Conservation (phyloP, 2,329 filamentous ascomycete genomes). For the Aspergillus fischeri region DNA sequence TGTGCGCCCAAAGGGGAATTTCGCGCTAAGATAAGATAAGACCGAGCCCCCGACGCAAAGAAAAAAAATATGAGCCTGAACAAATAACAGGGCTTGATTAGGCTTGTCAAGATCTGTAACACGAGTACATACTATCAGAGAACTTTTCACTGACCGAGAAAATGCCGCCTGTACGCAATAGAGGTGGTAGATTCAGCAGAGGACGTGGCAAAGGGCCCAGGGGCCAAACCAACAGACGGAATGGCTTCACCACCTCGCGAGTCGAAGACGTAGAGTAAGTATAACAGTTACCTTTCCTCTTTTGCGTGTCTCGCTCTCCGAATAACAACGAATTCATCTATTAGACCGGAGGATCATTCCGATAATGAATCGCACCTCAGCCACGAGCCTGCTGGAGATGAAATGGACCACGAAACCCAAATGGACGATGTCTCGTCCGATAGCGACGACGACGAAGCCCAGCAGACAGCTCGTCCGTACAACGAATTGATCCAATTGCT, state of each 20-base stretch:
- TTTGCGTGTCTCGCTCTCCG: neutral
- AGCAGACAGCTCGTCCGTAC: constrained; percentile 46
- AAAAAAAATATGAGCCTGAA: constrained; percentile 8
- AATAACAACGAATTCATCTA: neutral
- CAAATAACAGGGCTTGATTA: neutral
- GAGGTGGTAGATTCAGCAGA: constrained; percentile 22
- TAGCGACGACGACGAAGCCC: constrained; percentile 44
- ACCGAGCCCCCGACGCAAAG: constrained; percentile 6
- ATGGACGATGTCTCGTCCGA: constrained; percentile 36
- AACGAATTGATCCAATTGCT: constrained; percentile 55
- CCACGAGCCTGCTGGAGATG: constrained; percentile 43
- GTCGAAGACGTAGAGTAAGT: constrained; percentile 38
- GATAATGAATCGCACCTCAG: constrained; percentile 25
- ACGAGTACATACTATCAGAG: neutral
- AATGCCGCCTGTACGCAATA: constrained; percentile 28
- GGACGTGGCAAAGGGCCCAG: constrained; percentile 31
- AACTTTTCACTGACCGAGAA: neutral
- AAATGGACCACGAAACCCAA: constrained; percentile 36
- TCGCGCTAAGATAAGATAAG: constrained; percentile 49
- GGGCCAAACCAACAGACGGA: constrained; percentile 21
- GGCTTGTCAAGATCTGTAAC: neutral
- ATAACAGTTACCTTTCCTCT: neutral
- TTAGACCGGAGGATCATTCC: constrained; percentile 28
- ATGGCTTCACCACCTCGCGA: constrained; percentile 35
- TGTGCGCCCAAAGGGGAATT: constrained; percentile 39